Conservation (phyloP, 148 eudicot species). For the Rhododendron kiyosumense region DNA sequence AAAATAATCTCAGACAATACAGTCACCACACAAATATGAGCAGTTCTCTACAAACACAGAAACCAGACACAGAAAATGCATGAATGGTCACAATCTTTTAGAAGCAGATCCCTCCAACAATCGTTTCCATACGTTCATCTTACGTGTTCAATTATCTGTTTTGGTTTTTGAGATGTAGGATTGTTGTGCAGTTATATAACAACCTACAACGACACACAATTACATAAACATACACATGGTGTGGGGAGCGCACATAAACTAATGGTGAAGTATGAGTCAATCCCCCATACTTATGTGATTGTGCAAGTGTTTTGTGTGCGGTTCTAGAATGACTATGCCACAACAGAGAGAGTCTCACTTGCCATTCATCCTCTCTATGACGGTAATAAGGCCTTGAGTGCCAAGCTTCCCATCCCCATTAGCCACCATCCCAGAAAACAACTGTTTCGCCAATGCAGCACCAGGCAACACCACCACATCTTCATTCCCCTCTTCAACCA, state of each 20-base stretch:
- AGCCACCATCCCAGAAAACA: constrained; percentile 80
- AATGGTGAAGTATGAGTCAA: not conserved
- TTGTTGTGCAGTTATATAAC: not conserved
- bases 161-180: not conserved
- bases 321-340: not conserved
- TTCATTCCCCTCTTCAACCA: constrained; percentile 40
- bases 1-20: not conserved
- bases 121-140: not conserved
- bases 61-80: not conserved
- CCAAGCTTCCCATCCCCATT: constrained; percentile 90
- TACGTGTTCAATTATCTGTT: not conserved
- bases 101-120: not conserved
- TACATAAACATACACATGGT: not conserved
- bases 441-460: constrained; percentile 67
- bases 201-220: not conserved
- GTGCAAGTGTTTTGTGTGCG: not conserved
- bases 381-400: constrained; percentile 65
- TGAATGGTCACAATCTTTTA: not conserved
- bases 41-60: not conserved
- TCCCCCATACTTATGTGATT: not conserved
- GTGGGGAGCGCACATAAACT: not conserved
- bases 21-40: not conserved
- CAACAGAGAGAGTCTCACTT: constrained; percentile 16
- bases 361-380: constrained; percentile 79
- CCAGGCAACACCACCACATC: constrained; percentile 63